Base-by-base conservation (phyloP, 2,329 filamentous ascomycete species). In the Pseudonectria buxi region DNA sequence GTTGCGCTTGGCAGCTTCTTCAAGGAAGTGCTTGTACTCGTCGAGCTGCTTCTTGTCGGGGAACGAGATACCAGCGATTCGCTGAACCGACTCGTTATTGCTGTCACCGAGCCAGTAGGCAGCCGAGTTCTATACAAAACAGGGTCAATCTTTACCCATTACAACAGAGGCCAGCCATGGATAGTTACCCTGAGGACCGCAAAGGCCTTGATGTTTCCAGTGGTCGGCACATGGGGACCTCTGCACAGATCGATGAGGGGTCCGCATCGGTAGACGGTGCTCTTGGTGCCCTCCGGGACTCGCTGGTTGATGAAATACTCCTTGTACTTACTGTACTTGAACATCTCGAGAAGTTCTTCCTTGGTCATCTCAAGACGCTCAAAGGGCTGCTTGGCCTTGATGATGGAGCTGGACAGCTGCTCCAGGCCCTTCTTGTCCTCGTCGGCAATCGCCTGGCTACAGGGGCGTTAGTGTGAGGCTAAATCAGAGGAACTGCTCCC, bases 261-360 rank as follows among this genome's bases (percentile, higher is more conserved):
- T 39, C 92, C 92, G 55, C 88, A 94, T 45, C 87, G 81, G 64
- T 96, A 98, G 27, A 96, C 90, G 9, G 92, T 96, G 58, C 87
- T 94, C 58, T 76, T 86, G 37, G 87, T 89, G 50, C 87, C 88
- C 50, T 95, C 87, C 26, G 81, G 72, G 42, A 96, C 61, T 30
- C 61, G 57, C 49, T 64, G 61, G 50, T 61, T 83, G 67, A 98
- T 96, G 63, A 96, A 94, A 62, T 95, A 86, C 60, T 94, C 81
- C 76, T 98, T 96, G 72, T 95, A 96, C 62, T 92, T 92, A 74
- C 94, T 95, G 73, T 94, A 94, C 52, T 81, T 78, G 71, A 96
- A 96, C 64, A 96, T 95, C 60, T 95, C 87, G 34, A 92, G 76
- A 33, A 96, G 74, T 49, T 96, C 82, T 36, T 90, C 84, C 67